Percentiles rank a stretch among this genome's conserved stretches.
Conservation (phyloP, 2,329 filamentous ascomycete species). For the Madurella fahalii region DNA sequence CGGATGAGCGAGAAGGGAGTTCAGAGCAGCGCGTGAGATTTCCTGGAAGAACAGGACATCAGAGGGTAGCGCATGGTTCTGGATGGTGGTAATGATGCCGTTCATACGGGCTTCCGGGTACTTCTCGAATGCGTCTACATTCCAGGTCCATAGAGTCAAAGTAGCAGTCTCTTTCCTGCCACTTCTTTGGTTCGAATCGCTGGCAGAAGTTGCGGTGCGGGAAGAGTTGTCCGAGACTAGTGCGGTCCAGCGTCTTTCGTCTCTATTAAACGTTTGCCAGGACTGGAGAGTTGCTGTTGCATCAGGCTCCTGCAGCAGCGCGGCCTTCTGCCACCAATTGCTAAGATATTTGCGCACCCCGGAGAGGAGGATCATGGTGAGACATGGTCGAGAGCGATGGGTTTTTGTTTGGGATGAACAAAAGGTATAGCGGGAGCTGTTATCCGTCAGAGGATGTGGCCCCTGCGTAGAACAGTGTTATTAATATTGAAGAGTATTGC, state of each 20-base stretch:
- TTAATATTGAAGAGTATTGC: too few relatives aligned
- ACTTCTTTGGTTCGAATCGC: background rate
- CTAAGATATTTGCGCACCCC: too few relatives aligned
- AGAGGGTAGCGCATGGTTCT: background rate
- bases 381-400: too few relatives aligned
- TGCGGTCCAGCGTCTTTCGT: background rate
- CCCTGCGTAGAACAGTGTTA: too few relatives aligned
- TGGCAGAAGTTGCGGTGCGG: too few relatives aligned
- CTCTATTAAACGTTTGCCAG: constrained; percentile 3
- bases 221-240: too few relatives aligned
- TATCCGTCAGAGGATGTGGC: too few relatives aligned
- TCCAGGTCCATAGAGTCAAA: constrained; percentile 2
- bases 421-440: too few relatives aligned
- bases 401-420: too few relatives aligned
- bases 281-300: constrained; percentile 1
- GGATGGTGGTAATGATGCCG: background rate
- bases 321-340: too few relatives aligned
- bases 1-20: background rate
- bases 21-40: background rate
- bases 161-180: background rate
- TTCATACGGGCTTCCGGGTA: too few relatives aligned
- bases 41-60: constrained; percentile 4
- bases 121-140: constrained; percentile 1
- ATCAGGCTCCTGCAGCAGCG: background rate
- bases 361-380: too few relatives aligned